A percentile compares a stretch with the other conserved stretches of the same genome.
Conservation (phyloP, 768 basidiomycete species). For the Podaxis sp. region DNA sequence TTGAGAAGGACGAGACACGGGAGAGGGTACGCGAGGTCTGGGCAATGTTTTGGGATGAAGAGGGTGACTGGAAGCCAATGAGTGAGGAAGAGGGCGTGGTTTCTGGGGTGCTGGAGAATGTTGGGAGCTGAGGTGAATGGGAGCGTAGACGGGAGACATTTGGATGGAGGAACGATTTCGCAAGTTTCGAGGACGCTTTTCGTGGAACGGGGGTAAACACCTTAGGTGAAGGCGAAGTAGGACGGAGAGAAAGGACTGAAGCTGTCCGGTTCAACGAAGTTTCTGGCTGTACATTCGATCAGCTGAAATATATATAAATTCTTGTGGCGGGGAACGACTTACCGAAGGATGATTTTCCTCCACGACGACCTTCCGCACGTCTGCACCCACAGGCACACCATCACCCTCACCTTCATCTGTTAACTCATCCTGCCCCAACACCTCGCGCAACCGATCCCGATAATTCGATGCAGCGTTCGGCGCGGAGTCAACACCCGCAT, state of each 20-base stretch:
- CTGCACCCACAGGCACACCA: conserved; percentile 39
- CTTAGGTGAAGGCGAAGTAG: conserved; percentile 33
- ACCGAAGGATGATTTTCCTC: conserved; percentile 28
- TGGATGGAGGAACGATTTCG: conserved; percentile 64
- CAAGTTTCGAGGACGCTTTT: conserved; percentile 32
- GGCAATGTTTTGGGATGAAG: conserved; percentile 43
- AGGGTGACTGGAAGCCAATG: conserved; percentile 36
- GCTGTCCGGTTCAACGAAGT: conserved; percentile 15
- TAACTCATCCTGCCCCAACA: conserved; percentile 57
- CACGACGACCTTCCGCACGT: conserved; percentile 37
- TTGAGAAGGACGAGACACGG: conserved; percentile 57
- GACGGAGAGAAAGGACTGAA: conserved; percentile 31
- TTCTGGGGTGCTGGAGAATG: conserved; percentile 24
- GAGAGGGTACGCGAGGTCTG: conserved; percentile 68
- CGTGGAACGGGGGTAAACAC: conserved; percentile 31
- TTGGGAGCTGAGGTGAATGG: conserved; percentile 44
- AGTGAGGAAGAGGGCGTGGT: conserved; percentile 5
- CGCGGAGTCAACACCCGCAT: conserved; percentile 62
- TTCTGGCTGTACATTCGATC: conserved; percentile 5
- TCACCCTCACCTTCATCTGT: conserved; percentile 41
- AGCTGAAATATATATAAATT: conserved; percentile 5
- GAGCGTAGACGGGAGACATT: conserved; percentile 81
- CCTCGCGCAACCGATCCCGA: conserved; percentile 63
- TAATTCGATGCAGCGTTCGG: conserved; percentile 47
- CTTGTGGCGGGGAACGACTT: conserved; percentile 10